phyloP scores from a whole-genome alignment of 2,329 filamentous ascomycete genomes.

The Rutstroemia sp. region DNA sequence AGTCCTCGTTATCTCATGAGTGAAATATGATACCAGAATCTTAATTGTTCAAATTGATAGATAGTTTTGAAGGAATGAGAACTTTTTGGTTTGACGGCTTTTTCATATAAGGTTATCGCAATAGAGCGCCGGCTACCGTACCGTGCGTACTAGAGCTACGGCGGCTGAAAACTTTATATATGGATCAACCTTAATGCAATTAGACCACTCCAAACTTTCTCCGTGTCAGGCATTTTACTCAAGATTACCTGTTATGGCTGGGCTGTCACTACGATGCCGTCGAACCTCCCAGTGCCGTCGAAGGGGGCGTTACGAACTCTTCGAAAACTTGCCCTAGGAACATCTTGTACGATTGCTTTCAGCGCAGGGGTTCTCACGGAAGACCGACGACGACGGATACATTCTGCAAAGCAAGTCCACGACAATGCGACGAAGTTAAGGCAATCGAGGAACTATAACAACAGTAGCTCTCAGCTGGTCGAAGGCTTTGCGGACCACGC shows the following conservation, averaged over 20 bases:
- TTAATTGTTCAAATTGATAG: too few species aligned
- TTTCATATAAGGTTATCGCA: too few species aligned
- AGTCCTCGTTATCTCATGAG: too few species aligned
- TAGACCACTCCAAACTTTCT: not conserved
- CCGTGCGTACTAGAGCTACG: not conserved
- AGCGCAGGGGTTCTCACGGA: conserved; percentile 40
- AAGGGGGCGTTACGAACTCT: conserved; percentile 49
- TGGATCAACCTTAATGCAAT: not conserved
- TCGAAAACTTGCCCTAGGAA: conserved; percentile 48
- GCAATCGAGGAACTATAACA: conserved; percentile 34
- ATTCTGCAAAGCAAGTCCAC: conserved; percentile 41
- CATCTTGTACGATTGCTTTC: conserved; percentile 46
- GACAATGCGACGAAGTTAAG: conserved; percentile 47
- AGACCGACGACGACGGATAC: conserved; percentile 48
- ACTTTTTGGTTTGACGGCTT: too few species aligned
- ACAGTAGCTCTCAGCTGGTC: conserved; percentile 19
- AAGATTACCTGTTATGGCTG: conserved; percentile 18
- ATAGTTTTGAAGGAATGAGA: too few species aligned
- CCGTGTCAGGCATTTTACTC: not conserved
- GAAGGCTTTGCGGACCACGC: conserved; percentile 6
- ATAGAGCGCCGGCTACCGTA: not conserved
- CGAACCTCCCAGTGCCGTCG: conserved; percentile 43
- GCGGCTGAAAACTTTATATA: conserved; percentile 1
- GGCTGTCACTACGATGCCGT: conserved; percentile 20
- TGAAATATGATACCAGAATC: too few species aligned